Base-by-base conservation (phyloP, 352 stramenopile genomes). In the Pythium rhizo-oryzae region DNA sequence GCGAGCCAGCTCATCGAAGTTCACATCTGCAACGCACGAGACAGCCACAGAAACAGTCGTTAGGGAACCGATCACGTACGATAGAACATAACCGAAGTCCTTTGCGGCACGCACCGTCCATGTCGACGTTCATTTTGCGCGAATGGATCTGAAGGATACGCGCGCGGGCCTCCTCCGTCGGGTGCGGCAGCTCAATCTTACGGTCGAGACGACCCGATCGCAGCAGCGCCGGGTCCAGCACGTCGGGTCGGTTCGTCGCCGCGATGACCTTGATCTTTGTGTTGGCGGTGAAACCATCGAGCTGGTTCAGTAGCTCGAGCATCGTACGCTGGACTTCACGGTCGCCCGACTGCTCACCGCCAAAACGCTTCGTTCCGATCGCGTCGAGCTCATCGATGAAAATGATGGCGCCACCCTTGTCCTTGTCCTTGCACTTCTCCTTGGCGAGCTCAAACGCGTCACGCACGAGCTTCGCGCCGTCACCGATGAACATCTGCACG, bases 181-280 rank as follows among this genome's bases (percentile, higher is more conserved):
- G 97, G 79, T 99, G 96, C 19, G 97, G 97, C 65, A 99, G 78
- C 77, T 99, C 97, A 97, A 93, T 84, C 85, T 99, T 99, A 76
- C 98, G 91, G 84, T 99, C 98, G 70, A 99, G 99, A 79, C 98
- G 97, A 35, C 98, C 98, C 9, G 98, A 97, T 75, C 98, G 96
- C 75, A 99, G 99, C 49, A 99, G 85, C 8, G 98, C 98, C 11
- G 98, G 98, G 79, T 99, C 98, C 4, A 99, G 83, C n/a, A n/a
- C n/a, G n/a, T n/a, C n/a, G n/a, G 25, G 87, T 98, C 70, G 99
- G 80, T 99, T 99, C 7, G 98, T 99, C 9, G 98, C 98, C 98
- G 99, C 99, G 77, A 99, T 99, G 51, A 99, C 91, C 90, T 99
- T 99, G 59, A 99, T 97, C 72, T 99, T 99, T 98, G 76, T 99